Evolutionary conservation across 352 stramenopile genomes (phyloP).

Genomic region (Globisporangium uncinulatum): DNA sequence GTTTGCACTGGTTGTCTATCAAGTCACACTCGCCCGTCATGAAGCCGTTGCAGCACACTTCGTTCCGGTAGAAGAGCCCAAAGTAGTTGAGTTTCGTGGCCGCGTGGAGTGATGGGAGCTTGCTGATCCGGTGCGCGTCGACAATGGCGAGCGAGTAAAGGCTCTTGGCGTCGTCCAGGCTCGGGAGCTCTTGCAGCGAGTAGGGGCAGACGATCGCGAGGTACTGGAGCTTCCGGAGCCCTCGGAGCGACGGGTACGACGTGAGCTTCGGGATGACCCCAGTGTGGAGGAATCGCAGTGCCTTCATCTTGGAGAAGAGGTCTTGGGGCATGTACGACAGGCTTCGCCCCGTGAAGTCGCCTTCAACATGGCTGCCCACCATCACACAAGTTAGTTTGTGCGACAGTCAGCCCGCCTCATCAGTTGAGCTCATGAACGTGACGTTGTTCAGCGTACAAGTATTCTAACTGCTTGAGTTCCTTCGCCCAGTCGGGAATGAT

Average conservation of each 20-base stretch:
- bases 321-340: slow-evolving; percentile 24
- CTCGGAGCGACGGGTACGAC: slow-evolving; percentile 27
- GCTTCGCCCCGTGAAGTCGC: slow-evolving; percentile 24
- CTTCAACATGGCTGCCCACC: slow-evolving; percentile 22
- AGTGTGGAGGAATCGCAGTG: slow-evolving; percentile 31
- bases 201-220: slow-evolving; percentile 21
- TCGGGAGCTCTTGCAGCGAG: slow-evolving; percentile 21
- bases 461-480: slow-evolving; percentile 22
- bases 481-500: slow-evolving; percentile 20
- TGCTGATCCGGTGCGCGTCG: slow-evolving; percentile 20
- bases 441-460: slow-evolving; percentile 20
- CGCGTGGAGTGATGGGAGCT: slow-evolving; percentile 15
- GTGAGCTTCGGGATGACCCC: slow-evolving; percentile 21
- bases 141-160: slow-evolving; percentile 21
- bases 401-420: background rate
- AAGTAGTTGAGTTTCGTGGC: slow-evolving; percentile 13
- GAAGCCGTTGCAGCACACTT: slow-evolving; percentile 18
- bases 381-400: background rate
- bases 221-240: slow-evolving; percentile 23
- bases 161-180: slow-evolving; percentile 18
- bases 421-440: too few relatives aligned
- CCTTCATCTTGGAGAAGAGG: slow-evolving; percentile 30
- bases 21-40: slow-evolving; percentile 4
- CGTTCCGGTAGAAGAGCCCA: slow-evolving; percentile 3
- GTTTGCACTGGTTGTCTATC: background rate